Evolutionary conservation across 2,329 filamentous ascomycete species (phyloP), one percentile per base, ranked within the genome.

Genomic region (Trichophyton schoenleinii): DNA sequence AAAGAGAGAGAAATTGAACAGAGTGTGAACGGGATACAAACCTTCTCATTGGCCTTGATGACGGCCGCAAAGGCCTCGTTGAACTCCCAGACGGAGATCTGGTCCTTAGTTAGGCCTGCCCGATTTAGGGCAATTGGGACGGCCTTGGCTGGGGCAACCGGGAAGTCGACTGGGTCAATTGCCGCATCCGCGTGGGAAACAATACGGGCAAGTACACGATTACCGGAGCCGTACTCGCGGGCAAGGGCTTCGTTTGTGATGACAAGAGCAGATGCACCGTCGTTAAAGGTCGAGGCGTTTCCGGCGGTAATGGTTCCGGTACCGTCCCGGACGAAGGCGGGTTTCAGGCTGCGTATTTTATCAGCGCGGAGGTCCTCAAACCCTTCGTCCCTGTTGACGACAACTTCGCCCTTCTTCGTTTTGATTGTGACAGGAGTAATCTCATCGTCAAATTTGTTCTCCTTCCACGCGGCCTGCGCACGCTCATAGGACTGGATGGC

Each of bases 61-160:
- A 96, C 91, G 3, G 89, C 89, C 31, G 94, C 92, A 72, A 99
- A 99, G 0, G 94, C 94, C 77, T 99, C 94, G 74, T 99, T 99
- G 75, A 99, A 96, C 74, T 97, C 94, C 92, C 94, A 97, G 22
- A 96, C 79, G 3, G 92, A 86, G 53, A 99, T 90, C 73, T 97
- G 88, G 55, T 95, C 87, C 75, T 91, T 90, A 66, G 84, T 89
- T 67, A 99, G 91, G 9, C 92, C 91, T 0, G 94, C 94, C 62
- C 91, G 83, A 74, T 91, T 83, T 58, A 99, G 80, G 9, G 91
- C 91, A 68, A 96, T 84, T 2, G 92, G 91, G 0, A 97, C 92
- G 3, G 92, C 92, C 74, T 95, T 91, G 44, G 94, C 83, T 0
- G 94, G 94, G 1, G 94, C 94, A 52, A 96, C 80, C 13, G 94